A percentile compares a stretch with the other conserved stretches of the same genome.
Evolutionary conservation across 1,139 yeast species (phyloP).

Genomic region (Pichia sp.): DNA sequence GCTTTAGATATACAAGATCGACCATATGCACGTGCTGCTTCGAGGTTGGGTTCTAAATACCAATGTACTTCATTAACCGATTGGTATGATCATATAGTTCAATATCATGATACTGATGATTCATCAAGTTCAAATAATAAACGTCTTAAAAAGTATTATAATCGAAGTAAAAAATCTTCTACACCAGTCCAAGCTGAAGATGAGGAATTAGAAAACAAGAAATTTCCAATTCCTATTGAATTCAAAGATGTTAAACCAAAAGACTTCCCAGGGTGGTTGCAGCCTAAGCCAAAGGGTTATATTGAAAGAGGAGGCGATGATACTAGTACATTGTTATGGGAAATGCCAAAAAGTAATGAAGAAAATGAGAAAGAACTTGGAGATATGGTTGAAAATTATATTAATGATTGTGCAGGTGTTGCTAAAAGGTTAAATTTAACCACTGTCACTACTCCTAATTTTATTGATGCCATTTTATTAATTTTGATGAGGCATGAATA

Average conservation of each 20-base stretch:
- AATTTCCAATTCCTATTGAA: constrained; percentile 43
- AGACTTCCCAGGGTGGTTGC: constrained; percentile 69
- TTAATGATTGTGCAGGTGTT: constrained; percentile 47
- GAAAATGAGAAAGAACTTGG: constrained; percentile 25
- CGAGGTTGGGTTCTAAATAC: constrained; percentile 68
- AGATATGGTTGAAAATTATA: constrained; percentile 44
- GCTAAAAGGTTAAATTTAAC: constrained; percentile 49
- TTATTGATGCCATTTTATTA: constrained; percentile 63
- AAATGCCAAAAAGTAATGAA: constrained; percentile 28
- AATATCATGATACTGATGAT: constrained; percentile 49
- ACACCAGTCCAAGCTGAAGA: constrained; percentile 19
- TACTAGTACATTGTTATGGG: constrained; percentile 70
- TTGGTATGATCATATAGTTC: constrained; percentile 60
- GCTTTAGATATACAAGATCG: constrained; percentile 74
- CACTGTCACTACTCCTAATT: constrained; percentile 56
- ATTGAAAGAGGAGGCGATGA: constrained; percentile 80
- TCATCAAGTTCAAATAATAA: constrained; percentile 14
- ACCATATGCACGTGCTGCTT: constrained; percentile 77
- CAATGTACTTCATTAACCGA: constrained; percentile 66
- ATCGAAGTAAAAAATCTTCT: constrained; percentile 15
- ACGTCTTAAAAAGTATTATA: constrained; percentile 17
- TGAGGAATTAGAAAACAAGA: constrained; percentile 23
- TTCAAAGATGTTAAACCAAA: constrained; percentile 36
- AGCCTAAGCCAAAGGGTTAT: constrained; percentile 72
- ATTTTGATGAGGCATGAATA: constrained; percentile 48